Evolutionary conservation across 2,329 filamentous ascomycete genomes (phyloP), one percentile per base, ranked within the genome.

Genomic region (Pseudogymnoascus sp.): DNA sequence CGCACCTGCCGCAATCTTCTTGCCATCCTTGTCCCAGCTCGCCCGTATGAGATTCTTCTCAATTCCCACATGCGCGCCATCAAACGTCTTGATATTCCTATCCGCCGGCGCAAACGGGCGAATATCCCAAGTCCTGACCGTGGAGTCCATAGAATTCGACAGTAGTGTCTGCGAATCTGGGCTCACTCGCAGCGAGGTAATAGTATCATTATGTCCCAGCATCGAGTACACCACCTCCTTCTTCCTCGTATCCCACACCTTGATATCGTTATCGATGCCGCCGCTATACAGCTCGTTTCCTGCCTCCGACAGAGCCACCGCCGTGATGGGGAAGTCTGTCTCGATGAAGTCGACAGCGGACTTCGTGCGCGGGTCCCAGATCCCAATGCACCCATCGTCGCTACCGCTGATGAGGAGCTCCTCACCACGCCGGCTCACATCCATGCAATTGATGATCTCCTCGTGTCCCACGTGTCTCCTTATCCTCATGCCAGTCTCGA

Each of bases 241-340:
- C 79, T 96, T 97, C 67, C 94, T 86, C 71, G 97, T 78, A 75
- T 99, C 94, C 93, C 94, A 99, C 19, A 96, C 92, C 70, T 92
- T 91, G 73, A 99, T 96, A 69, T 95, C 92, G 72, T 97, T 97
- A 77, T 97, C 94, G 68, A 99, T 97, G 22, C 92, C 90, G 55
- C 93, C 93, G 5, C 90, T 89, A 75, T 94, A 99, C 25, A 99
- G 85, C 77, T 97, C 94, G 73, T 96, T 96, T 16, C 94, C 94
- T 1, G 93, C 92, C 73, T 96, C 92, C 0, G 92, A 88, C n/a
- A 97, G 80, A 14, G 92, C 91, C 5, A 97, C 85, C 0, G 93
- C 90, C 1, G 94, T 97, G 62, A 99, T 86, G 1, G 94, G 94
- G 64, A 95, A 96, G 65, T 94, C 89, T 0, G 92, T 96, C 72